Evolutionary conservation across 148 eudicot species (phyloP).

Genomic region (Rhododendron williamsianum): DNA sequence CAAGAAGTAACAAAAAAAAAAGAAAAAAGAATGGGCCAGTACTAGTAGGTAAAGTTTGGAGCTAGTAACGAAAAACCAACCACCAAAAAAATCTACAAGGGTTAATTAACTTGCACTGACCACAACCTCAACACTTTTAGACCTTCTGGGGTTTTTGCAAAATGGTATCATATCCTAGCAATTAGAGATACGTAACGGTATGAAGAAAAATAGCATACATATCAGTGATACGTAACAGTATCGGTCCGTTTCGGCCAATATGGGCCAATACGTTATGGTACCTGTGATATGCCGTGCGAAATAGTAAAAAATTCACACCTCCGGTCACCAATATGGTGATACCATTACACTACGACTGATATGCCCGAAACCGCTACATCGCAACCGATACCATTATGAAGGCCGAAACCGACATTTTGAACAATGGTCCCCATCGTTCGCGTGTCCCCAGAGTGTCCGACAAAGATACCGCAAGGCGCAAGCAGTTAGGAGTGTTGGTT

Average conservation of each 20-base stretch:
- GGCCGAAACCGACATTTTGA: too few relatives aligned
- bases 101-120: not conserved
- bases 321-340: too few relatives aligned
- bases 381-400: too few relatives aligned
- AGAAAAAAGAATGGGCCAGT: not conserved
- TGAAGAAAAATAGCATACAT: too few relatives aligned
- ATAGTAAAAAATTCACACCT: too few relatives aligned
- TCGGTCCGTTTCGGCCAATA: too few relatives aligned
- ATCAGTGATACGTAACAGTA: too few relatives aligned
- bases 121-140: not conserved
- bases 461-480: not conserved
- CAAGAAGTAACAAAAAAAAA: not conserved
- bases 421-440: not conserved
- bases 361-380: too few relatives aligned
- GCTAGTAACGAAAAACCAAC: not conserved
- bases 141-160: not conserved
- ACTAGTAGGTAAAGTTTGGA: not conserved
- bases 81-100: not conserved
- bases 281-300: too few relatives aligned
- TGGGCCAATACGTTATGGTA: too few relatives aligned
- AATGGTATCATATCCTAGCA: not conserved
- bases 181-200: not conserved
- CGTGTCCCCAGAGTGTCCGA: not conserved
- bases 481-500: not conserved
- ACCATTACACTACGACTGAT: too few relatives aligned